phyloP scores from a whole-genome alignment of 2,329 filamentous ascomycete species.

The Venturia oleaginea region DNA sequence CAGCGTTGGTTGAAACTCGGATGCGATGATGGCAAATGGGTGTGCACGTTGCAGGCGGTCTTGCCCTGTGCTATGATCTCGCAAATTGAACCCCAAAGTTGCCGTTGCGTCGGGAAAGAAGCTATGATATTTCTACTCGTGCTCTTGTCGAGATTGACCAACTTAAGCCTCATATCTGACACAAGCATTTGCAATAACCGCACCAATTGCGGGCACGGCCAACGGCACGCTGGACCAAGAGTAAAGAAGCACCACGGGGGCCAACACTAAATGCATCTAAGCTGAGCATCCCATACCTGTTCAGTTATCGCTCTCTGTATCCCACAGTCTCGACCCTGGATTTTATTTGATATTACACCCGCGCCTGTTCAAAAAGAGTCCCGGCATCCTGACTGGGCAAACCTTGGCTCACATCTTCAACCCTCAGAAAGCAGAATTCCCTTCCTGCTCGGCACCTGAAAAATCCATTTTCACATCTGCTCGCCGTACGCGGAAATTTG shows the following conservation, averaged over 20 bases:
- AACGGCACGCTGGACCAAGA: neutral
- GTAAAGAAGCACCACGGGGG: neutral
- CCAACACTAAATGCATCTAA: neutral
- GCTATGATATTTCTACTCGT: neutral
- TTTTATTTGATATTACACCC: too few relatives aligned
- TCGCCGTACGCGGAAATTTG: neutral
- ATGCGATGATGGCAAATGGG: neutral
- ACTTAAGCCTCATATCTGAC: constrained; percentile 2
- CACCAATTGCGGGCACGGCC: neutral
- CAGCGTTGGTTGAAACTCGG: neutral
- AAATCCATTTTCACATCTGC: neutral
- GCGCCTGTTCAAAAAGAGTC: too few relatives aligned
- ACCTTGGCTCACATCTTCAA: too few relatives aligned
- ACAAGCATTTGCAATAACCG: neutral
- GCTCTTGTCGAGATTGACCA: neutral
- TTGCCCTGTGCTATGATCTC: neutral
- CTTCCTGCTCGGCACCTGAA: too few relatives aligned
- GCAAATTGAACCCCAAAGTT: neutral
- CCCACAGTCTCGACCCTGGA: too few relatives aligned
- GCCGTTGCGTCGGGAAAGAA: neutral
- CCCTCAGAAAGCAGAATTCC: too few relatives aligned
- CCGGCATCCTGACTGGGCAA: too few relatives aligned
- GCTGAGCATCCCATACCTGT: too few relatives aligned
- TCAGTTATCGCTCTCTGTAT: too few relatives aligned
- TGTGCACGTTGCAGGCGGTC: neutral